These are phyloP conservation scores for Podospora pseudopauciseta DNA, from an alignment of 495 filamentous ascomycete species.

Conservation along the genomic window DNA sequence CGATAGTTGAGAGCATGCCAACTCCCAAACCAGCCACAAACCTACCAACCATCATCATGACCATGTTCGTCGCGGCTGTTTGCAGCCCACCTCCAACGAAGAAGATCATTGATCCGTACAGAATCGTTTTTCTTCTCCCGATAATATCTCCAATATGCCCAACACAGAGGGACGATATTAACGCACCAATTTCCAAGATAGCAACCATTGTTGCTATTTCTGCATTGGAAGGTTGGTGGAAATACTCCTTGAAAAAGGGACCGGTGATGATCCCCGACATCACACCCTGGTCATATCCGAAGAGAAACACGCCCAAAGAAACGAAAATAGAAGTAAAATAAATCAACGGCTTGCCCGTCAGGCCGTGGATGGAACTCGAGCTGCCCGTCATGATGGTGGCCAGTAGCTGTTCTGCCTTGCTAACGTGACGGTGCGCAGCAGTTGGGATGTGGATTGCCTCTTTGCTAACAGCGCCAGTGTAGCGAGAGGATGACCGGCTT, in stretches of 20 bases:
- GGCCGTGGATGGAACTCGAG: conserved; percentile 73
- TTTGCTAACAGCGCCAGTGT: conserved; percentile 57
- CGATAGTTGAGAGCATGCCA: conserved; percentile 91
- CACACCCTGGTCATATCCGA: conserved; percentile 98
- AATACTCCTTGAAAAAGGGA: conserved; percentile 82
- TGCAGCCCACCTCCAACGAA: conserved; percentile 86
- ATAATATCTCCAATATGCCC: conserved; percentile 89
- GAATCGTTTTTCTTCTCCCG: conserved; percentile 82
- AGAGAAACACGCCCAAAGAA: conserved; percentile 93
- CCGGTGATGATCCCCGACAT: conserved; percentile 99
- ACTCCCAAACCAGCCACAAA: conserved; percentile 92
- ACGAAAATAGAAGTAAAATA: conserved; percentile 99
- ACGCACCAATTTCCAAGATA: conserved; percentile 89
- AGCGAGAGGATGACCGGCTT: conserved; percentile 23
- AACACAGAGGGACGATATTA: conserved; percentile 85
- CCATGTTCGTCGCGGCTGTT: conserved; percentile 72
- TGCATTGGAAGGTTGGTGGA: conserved; percentile 77
- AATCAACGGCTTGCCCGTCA: conserved; percentile 91
- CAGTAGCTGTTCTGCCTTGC: conserved; percentile 62
- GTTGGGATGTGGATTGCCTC: conserved; percentile 80
- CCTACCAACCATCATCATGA: conserved; percentile 89
- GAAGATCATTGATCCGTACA: conserved; percentile 91
- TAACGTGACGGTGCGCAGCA: conserved; percentile 58
- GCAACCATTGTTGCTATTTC: conserved; percentile 95
- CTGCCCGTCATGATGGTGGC: conserved; percentile 81